Conservation (phyloP, 805 yeast genomes). For the Diddensiella transvaalensis region DNA sequence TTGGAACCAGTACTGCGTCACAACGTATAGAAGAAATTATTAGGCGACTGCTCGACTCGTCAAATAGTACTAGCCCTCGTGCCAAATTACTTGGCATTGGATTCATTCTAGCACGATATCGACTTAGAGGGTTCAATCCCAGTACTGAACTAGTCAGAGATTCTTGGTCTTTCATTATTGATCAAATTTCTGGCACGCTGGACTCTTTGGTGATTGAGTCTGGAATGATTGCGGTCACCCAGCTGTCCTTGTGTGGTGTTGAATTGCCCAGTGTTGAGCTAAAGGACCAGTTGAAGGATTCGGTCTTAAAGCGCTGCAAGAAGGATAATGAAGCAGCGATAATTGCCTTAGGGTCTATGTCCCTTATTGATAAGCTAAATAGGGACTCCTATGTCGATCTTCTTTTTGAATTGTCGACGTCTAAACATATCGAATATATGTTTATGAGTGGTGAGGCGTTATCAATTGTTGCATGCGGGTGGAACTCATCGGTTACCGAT, state of each 20-base stretch:
- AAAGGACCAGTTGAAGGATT: slow-evolving; percentile 10
- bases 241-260: slow-evolving; percentile 40
- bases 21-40: slow-evolving; percentile 7
- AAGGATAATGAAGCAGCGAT: slow-evolving; percentile 59
- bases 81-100: slow-evolving; percentile 37
- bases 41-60: slow-evolving; percentile 1
- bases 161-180: background rate
- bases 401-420: slow-evolving; percentile 54
- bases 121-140: slow-evolving; percentile 24
- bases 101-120: slow-evolving; percentile 43
- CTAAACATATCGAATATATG: slow-evolving; percentile 71
- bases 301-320: slow-evolving; percentile 31
- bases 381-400: slow-evolving; percentile 38
- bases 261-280: slow-evolving; percentile 24
- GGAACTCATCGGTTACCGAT: slow-evolving; percentile 58
- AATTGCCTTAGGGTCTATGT: slow-evolving; percentile 51
- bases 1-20: slow-evolving; percentile 15
- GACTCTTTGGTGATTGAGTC: slow-evolving; percentile 16
- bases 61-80: slow-evolving; percentile 2
- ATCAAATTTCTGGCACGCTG: background rate
- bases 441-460: slow-evolving; percentile 85
- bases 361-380: slow-evolving; percentile 39
- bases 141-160: background rate
- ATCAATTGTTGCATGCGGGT: slow-evolving; percentile 66
- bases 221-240: slow-evolving; percentile 31